These are phyloP conservation scores for Vigna hirtella DNA, from an alignment of 306 rosid genomes.

Conservation along the genomic window DNA sequence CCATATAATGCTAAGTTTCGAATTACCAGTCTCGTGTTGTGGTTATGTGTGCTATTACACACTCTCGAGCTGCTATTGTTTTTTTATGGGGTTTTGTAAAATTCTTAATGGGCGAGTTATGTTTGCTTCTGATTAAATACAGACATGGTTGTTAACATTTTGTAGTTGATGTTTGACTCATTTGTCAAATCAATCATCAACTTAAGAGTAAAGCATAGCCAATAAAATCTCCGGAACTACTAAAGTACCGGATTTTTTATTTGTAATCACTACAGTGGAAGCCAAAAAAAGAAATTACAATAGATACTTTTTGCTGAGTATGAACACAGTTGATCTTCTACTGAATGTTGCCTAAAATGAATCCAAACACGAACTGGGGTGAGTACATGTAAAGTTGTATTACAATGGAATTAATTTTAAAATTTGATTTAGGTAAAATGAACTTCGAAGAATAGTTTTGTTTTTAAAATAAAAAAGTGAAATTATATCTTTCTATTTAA, in stretches of 20 bases:
- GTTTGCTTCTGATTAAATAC: neutral
- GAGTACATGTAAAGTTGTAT: too few relatives aligned
- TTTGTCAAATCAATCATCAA: neutral
- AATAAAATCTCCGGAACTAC: neutral
- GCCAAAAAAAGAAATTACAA: too few relatives aligned
- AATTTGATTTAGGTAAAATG: neutral
- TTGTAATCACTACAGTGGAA: too few relatives aligned
- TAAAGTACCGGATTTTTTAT: neutral
- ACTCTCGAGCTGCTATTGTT: neutral
- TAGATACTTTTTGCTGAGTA: neutral
- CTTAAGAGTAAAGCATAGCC: neutral
- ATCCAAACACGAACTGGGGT: too few relatives aligned
- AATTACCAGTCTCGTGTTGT: neutral
- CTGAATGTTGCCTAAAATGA: neutral
- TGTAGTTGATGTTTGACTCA: neutral
- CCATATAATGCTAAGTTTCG: neutral
- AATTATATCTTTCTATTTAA: too few relatives aligned
- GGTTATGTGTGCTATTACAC: neutral
- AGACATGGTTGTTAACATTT: neutral
- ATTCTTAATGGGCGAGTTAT: neutral
- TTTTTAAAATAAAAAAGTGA: too few relatives aligned
- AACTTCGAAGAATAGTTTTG: neutral
- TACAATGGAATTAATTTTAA: too few relatives aligned
- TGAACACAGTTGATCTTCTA: neutral
- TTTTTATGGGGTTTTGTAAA: too few relatives aligned